phyloP scores from a whole-genome alignment of 2,329 filamentous ascomycete genomes.

The Claviceps humidiphila region DNA sequence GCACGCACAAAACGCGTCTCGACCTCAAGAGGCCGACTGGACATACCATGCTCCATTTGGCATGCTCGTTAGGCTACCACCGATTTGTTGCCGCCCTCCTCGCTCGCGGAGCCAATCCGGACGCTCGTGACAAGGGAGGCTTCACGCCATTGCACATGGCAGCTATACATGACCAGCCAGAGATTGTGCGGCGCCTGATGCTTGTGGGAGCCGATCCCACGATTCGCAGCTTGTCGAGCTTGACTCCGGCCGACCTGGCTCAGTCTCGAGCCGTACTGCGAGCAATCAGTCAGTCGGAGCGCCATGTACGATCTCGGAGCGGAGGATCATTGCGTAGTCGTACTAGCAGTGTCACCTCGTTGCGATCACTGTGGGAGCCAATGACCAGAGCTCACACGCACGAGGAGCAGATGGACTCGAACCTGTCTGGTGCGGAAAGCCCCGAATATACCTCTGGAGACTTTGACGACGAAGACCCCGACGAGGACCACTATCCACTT shows the following conservation, averaged over 20 bases:
- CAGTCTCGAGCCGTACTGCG: constrained; percentile 50
- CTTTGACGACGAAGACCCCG: constrained; percentile 28
- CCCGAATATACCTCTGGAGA: constrained; percentile 33
- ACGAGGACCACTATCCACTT: constrained; percentile 22
- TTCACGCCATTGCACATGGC: constrained; percentile 77
- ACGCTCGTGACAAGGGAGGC: constrained; percentile 62
- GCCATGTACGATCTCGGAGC: constrained; percentile 54
- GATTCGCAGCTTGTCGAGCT: constrained; percentile 55
- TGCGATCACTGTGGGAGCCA: constrained; percentile 54
- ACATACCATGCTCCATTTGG: constrained; percentile 71
- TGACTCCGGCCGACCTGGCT: constrained; percentile 58
- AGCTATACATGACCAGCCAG: constrained; percentile 58
- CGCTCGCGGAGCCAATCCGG: constrained; percentile 63
- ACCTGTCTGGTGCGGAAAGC: constrained; percentile 26
- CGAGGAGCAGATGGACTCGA: constrained; percentile 25
- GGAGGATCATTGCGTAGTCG: constrained; percentile 46
- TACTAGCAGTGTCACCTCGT: constrained; percentile 53
- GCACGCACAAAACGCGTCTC: constrained; percentile 50
- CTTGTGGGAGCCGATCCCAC: constrained; percentile 59
- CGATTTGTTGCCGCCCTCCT: constrained; percentile 66
- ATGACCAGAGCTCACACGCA: constrained; percentile 22
- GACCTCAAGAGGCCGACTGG: constrained; percentile 54
- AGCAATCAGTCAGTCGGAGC: constrained; percentile 47
- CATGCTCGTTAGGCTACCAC: constrained; percentile 60
- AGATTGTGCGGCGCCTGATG: constrained; percentile 65